phyloP scores from a whole-genome alignment of 768 basidiomycete genomes.

The Pisolithus marmoratus region DNA sequence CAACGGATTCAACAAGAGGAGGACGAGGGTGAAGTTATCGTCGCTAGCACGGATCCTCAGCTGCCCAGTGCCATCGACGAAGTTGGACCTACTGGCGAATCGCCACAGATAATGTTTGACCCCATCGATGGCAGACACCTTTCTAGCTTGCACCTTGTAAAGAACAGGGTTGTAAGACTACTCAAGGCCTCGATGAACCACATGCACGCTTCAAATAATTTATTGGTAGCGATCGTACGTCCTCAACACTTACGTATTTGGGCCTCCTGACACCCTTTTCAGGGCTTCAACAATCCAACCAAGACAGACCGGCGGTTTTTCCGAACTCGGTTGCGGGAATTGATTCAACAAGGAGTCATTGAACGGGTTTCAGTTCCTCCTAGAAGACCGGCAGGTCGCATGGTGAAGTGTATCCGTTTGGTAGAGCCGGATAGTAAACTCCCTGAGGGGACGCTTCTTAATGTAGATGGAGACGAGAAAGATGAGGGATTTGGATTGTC shows the following conservation, averaged over 20 bases:
- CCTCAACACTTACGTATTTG: neutral
- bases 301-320: constrained; percentile 83
- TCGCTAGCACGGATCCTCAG: constrained; percentile 9
- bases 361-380: constrained; percentile 71
- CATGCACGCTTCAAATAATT: constrained; percentile 68
- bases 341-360: constrained; percentile 67
- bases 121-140: constrained; percentile 75
- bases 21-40: constrained; percentile 27
- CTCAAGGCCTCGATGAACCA: constrained; percentile 64
- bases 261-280: constrained; percentile 3
- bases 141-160: constrained; percentile 67
- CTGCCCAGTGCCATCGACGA: constrained; percentile 14
- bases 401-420: constrained; percentile 64
- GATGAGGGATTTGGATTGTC: constrained; percentile 15
- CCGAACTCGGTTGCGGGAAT: constrained; percentile 63
- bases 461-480: constrained; percentile 39
- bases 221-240: constrained; percentile 72
- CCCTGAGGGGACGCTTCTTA: constrained; percentile 32
- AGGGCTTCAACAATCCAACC: constrained; percentile 75
- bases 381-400: constrained; percentile 40
- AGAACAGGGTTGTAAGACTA: constrained; percentile 63
- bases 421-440: constrained; percentile 36
- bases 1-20: constrained; percentile 71
- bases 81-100: constrained; percentile 11
- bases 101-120: constrained; percentile 47